These are phyloP conservation scores for Hymenoscyphus fraxineus DNA, from an alignment of 2,329 filamentous ascomycete species.

Conservation along the genomic window DNA sequence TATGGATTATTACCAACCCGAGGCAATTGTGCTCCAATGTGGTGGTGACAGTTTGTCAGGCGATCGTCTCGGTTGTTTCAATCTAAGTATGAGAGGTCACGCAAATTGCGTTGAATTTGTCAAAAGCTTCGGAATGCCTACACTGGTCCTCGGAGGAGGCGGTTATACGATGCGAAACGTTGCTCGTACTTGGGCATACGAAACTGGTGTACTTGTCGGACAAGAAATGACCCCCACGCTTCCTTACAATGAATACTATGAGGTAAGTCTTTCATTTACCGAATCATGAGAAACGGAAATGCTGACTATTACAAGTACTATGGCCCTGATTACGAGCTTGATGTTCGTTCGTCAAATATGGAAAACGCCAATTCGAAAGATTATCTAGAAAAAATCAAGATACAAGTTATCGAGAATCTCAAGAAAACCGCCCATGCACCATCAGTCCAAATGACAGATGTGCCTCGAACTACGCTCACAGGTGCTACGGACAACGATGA, in stretches of 20 bases:
- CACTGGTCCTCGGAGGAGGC: slow-evolving; percentile 90
- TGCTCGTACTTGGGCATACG: slow-evolving; percentile 93
- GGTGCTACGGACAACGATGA: slow-evolving; percentile 66
- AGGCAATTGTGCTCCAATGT: slow-evolving; percentile 92
- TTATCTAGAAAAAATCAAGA: slow-evolving; percentile 78
- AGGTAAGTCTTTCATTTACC: slow-evolving; percentile 41
- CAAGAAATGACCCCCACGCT: slow-evolving; percentile 77
- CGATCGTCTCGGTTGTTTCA: slow-evolving; percentile 93
- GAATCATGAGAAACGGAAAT: not conserved
- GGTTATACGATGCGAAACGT: slow-evolving; percentile 98
- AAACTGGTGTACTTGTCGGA: slow-evolving; percentile 85
- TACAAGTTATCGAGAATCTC: slow-evolving; percentile 79
- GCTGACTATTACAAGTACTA: slow-evolving; percentile 64
- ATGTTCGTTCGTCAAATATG: slow-evolving; percentile 83
- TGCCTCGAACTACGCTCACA: slow-evolving; percentile 58
- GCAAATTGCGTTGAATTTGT: slow-evolving; percentile 91
- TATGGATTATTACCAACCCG: slow-evolving; percentile 82
- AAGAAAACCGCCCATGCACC: slow-evolving; percentile 81
- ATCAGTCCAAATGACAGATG: slow-evolving; percentile 85
- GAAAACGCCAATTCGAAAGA: slow-evolving; percentile 85
- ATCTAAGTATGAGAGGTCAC: slow-evolving; percentile 93
- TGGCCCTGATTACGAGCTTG: slow-evolving; percentile 82
- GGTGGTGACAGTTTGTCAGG: slow-evolving; percentile 93
- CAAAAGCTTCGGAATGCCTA: slow-evolving; percentile 78
- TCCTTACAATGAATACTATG: slow-evolving; percentile 95